A percentile compares a stretch with the other conserved stretches of the same genome.
These are phyloP conservation scores for Rhodosporidiobolus odoratus DNA, from an alignment of 768 basidiomycete species.

Conservation along the genomic window DNA sequence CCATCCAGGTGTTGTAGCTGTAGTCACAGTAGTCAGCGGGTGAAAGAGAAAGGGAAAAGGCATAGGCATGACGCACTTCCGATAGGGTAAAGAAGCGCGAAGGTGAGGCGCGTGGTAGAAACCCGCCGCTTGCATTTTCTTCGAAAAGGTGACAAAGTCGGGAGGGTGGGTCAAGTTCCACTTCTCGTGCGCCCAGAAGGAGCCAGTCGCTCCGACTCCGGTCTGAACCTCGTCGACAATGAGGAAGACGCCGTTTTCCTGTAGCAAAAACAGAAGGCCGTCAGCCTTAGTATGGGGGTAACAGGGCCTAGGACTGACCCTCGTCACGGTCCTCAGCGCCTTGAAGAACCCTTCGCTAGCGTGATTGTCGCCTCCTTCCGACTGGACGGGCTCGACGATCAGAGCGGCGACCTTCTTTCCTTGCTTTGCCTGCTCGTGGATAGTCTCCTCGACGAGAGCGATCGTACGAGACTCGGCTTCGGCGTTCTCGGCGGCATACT, in stretches of 20 bases:
- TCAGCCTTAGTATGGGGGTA: too few species aligned
- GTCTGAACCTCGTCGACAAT: conserved; percentile 52
- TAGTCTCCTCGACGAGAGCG: conserved; percentile 40
- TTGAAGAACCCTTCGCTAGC: conserved; percentile 49
- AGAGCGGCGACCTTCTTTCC: conserved; percentile 49
- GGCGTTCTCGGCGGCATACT: conserved; percentile 46
- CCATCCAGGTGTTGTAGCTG: conserved; percentile 46
- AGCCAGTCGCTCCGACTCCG: conserved; percentile 51
- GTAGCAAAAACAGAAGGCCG: conserved; percentile 6
- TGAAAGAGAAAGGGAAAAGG: neutral
- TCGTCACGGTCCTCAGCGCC: conserved; percentile 45
- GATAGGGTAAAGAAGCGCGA: conserved; percentile 45
- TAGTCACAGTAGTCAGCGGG: neutral
- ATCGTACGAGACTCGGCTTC: conserved; percentile 47
- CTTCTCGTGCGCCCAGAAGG: conserved; percentile 52
- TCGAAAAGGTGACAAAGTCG: conserved; percentile 51
- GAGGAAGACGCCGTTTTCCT: conserved; percentile 48
- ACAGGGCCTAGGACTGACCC: too few species aligned
- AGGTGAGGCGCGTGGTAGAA: conserved; percentile 49
- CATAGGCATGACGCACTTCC: conserved; percentile 37
- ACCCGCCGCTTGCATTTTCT: conserved; percentile 50
- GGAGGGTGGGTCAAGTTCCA: conserved; percentile 46
- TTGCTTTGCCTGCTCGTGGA: conserved; percentile 41
- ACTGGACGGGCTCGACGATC: conserved; percentile 51
- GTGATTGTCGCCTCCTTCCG: conserved; percentile 50